phyloP scores from a whole-genome alignment of 495 filamentous ascomycete species.

The Pseudomonodictys pantanalensis region DNA sequence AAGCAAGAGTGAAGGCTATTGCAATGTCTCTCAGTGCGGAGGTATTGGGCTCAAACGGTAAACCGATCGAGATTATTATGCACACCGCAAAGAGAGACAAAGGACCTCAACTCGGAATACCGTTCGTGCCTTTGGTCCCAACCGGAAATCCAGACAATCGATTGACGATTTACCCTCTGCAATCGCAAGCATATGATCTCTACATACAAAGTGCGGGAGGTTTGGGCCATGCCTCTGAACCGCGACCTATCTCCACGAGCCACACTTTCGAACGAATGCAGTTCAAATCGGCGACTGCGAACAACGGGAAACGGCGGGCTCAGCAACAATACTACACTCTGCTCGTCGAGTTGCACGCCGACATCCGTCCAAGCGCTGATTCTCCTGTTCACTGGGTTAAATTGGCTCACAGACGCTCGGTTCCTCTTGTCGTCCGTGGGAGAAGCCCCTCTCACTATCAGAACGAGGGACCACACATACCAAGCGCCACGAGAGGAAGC shows the following conservation, averaged over 20 bases:
- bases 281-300: slow-evolving; percentile 91
- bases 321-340: slow-evolving; percentile 91
- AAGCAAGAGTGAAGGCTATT: not conserved
- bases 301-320: slow-evolving; percentile 87
- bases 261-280: slow-evolving; percentile 86
- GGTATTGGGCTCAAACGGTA: slow-evolving; percentile 52
- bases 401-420: slow-evolving; percentile 72
- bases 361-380: slow-evolving; percentile 51
- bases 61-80: slow-evolving; percentile 80
- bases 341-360: slow-evolving; percentile 79
- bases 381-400: slow-evolving; percentile 58
- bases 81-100: slow-evolving; percentile 93
- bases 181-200: not conserved
- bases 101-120: slow-evolving; percentile 72
- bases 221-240: too few relatives aligned
- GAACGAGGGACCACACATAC: slow-evolving; percentile 59
- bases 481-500: slow-evolving; percentile 49
- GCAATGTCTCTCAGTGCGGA: not conserved
- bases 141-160: slow-evolving; percentile 46
- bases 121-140: slow-evolving; percentile 63
- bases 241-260: too few relatives aligned
- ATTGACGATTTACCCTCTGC: not conserved
- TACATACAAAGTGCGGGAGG: not conserved
- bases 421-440: slow-evolving; percentile 86
- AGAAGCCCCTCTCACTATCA: slow-evolving; percentile 89